A percentile compares a stretch with the other conserved stretches of the same genome.
phyloP scores from a whole-genome alignment of 2,329 filamentous ascomycete genomes.

The Taxawa tesnikishii region DNA sequence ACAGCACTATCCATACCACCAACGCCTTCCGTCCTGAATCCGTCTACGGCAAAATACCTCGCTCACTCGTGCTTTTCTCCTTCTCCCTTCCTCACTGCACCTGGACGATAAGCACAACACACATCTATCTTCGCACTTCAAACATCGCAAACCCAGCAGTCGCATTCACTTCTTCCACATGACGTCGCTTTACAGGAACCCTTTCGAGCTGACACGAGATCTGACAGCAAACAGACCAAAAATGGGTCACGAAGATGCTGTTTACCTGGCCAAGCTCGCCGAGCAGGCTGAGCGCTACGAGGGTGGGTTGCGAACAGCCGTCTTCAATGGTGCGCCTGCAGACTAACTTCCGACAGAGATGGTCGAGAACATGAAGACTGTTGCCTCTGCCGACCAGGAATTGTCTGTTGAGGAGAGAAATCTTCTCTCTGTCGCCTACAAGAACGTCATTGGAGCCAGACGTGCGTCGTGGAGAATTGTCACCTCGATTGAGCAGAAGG shows the following conservation, averaged over 20 bases:
- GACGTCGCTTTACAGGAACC: no score
- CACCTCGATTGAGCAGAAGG: constrained; percentile 98
- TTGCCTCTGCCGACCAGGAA: constrained; percentile 65
- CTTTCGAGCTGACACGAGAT: no score
- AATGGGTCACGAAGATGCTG: constrained; percentile 99
- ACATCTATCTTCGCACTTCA: no score
- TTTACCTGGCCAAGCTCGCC: constrained; percentile 99
- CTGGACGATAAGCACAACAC: no score
- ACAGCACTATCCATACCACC: no score
- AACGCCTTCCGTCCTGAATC: no score
- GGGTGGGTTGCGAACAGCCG: constrained; percentile 44
- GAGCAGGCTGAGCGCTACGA: constrained; percentile 99
- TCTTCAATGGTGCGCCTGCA: constrained; percentile 1
- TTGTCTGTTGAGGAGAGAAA: constrained; percentile 84
- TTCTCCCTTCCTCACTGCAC: no score
- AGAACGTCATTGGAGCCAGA: constrained; percentile 95
- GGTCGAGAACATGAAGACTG: constrained; percentile 99
- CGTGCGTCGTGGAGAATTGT: constrained; percentile 98
- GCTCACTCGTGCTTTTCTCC: no score
- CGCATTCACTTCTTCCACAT: no score
- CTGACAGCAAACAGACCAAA: no score
- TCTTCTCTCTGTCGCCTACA: constrained; percentile 94
- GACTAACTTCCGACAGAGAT: constrained; percentile 53
- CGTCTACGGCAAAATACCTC: no score
- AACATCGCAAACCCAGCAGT: no score